Conservation (phyloP, 1,284 basidiomycete genomes). For the Tranzscheliella williamsii region DNA sequence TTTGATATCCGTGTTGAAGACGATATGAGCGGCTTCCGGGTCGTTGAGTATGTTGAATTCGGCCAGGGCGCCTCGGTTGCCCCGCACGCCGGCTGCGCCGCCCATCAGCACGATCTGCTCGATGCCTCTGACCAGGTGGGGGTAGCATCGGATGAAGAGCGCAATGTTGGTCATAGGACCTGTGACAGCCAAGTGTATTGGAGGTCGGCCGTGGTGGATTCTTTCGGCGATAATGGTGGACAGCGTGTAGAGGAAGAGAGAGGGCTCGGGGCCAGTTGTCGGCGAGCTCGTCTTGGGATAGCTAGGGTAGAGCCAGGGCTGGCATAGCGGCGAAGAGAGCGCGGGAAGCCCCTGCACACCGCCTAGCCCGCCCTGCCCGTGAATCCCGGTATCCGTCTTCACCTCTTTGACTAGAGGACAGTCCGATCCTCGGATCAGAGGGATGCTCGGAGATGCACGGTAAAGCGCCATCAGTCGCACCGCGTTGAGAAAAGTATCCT, state of each 20-base stretch:
- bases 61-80: slow-evolving; percentile 44
- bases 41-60: slow-evolving; percentile 57
- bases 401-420: slow-evolving; percentile 39
- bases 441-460: slow-evolving; percentile 23
- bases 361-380: slow-evolving; percentile 50
- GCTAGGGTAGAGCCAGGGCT: slow-evolving; percentile 22
- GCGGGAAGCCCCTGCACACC: slow-evolving; percentile 45
- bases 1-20: slow-evolving; percentile 45
- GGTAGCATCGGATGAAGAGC: slow-evolving; percentile 44
- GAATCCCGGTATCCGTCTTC: slow-evolving; percentile 44
- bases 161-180: slow-evolving; percentile 55
- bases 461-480: slow-evolving; percentile 43
- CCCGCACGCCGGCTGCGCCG: slow-evolving; percentile 42
- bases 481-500: slow-evolving; percentile 45
- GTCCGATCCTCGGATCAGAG: slow-evolving; percentile 50
- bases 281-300: slow-evolving; percentile 28
- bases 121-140: slow-evolving; percentile 39
- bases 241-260: slow-evolving; percentile 40
- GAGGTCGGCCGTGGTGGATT: slow-evolving; percentile 18
- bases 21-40: slow-evolving; percentile 51
- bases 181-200: slow-evolving; percentile 44
- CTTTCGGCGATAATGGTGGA: slow-evolving; percentile 63
- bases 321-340: slow-evolving; percentile 23
- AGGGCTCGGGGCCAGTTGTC: slow-evolving; percentile 23
- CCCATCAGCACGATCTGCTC: slow-evolving; percentile 55